phyloP scores from a whole-genome alignment of 1,284 basidiomycete species.

The Ustilago hordei region DNA sequence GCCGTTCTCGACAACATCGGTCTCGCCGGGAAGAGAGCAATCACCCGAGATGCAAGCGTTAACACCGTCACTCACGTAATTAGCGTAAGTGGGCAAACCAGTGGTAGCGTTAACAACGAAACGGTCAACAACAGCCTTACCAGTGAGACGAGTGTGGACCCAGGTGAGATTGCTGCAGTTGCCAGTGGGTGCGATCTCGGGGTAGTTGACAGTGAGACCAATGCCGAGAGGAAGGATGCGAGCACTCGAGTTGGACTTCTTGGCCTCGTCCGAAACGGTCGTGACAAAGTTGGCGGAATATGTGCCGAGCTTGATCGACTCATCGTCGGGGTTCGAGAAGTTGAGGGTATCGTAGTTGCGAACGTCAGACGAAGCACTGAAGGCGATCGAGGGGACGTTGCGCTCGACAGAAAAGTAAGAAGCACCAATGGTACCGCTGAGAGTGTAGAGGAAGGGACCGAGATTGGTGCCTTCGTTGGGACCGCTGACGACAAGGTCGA shows the following conservation, averaged over 20 bases:
- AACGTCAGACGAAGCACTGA: conserved; percentile 50
- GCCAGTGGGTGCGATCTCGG: conserved; percentile 31
- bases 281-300: conserved; percentile 61
- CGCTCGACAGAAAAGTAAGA: conserved; percentile 54
- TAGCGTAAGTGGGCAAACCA: conserved; percentile 55
- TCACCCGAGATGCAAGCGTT: conserved; percentile 57
- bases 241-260: conserved; percentile 26
- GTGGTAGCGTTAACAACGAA: conserved; percentile 51
- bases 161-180: conserved; percentile 43
- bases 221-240: conserved; percentile 54
- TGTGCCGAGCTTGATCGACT: conserved; percentile 50
- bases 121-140: conserved; percentile 56
- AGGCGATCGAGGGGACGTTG: conserved; percentile 57
- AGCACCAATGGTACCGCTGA: conserved; percentile 63
- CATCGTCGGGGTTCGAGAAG: conserved; percentile 49
- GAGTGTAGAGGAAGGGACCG: conserved; percentile 57
- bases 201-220: conserved; percentile 61
- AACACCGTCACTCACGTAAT: conserved; percentile 47
- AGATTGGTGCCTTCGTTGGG: conserved; percentile 57
- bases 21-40: conserved; percentile 62
- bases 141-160: conserved; percentile 52
- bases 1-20: conserved; percentile 43
- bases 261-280: conserved; percentile 37
- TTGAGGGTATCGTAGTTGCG: conserved; percentile 51
- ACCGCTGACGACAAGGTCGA: conserved; percentile 48